Percentiles rank a stretch among this genome's conserved stretches.
Evolutionary conservation across 2,329 filamentous ascomycete species (phyloP).

Genomic region (Curvularia hawaiiensis): DNA sequence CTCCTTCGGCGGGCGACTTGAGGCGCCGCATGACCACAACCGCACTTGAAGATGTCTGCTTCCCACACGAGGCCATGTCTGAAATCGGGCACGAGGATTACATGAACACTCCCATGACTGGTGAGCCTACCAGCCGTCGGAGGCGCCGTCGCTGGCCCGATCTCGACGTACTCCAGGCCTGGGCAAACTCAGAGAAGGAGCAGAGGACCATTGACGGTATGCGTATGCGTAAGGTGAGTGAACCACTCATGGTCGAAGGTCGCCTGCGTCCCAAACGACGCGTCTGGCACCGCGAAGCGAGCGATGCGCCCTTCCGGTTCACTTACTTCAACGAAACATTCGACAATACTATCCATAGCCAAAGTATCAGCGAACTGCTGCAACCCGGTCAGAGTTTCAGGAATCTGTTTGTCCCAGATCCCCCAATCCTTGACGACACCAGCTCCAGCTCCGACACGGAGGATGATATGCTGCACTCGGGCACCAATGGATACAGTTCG

Average conservation of each 20-base stretch:
- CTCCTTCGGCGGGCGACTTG: conserved; percentile 32
- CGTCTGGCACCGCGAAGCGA: conserved; percentile 84
- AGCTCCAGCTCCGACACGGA: conserved; percentile 67
- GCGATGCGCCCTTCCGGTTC: conserved; percentile 91
- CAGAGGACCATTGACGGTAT: conserved; percentile 76
- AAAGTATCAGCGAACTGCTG: conserved; percentile 90
- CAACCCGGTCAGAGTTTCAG: conserved; percentile 83
- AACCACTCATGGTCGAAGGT: conserved; percentile 90
- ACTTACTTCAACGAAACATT: conserved; percentile 99
- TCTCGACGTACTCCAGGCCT: conserved; percentile 81
- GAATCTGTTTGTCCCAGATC: conserved; percentile 90
- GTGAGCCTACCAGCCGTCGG: conserved; percentile 51
- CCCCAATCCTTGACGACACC: conserved; percentile 66
- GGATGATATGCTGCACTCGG: conserved; percentile 32
- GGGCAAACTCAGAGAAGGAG: conserved; percentile 90
- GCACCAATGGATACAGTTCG: conserved; percentile 33
- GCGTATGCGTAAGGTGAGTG: conserved; percentile 87
- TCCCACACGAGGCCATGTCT: conserved; percentile 78
- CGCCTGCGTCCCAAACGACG: conserved; percentile 78
- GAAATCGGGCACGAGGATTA: conserved; percentile 81
- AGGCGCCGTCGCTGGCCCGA: conserved; percentile 79
- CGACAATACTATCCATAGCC: conserved; percentile 92
- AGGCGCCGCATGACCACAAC: conserved; percentile 54
- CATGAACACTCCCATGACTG: conserved; percentile 55
- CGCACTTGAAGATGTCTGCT: conserved; percentile 89